phyloP scores from a whole-genome alignment of 495 filamentous ascomycete species.

The Aspergillus diversus region DNA sequence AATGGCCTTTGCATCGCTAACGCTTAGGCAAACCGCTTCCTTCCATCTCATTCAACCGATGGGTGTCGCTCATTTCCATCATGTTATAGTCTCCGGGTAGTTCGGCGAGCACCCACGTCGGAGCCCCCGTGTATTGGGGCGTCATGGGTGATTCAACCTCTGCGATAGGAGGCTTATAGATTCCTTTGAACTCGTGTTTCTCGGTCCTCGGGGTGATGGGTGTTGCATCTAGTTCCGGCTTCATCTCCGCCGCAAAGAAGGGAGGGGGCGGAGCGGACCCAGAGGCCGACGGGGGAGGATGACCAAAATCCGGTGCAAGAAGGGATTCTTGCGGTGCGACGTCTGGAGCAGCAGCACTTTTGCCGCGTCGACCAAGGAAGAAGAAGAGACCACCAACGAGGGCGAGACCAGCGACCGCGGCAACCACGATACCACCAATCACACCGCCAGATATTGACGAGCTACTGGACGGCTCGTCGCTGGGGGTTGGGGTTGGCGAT shows the following conservation, averaged over 20 bases:
- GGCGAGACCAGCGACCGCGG: not conserved
- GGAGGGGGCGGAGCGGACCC: not conserved
- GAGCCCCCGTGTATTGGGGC: not conserved
- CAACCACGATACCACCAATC: constrained; percentile 11
- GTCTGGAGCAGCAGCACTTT: not conserved
- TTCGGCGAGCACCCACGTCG: constrained; percentile 4
- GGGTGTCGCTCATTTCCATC: constrained; percentile 15
- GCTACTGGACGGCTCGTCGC: not conserved
- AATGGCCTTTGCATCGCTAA: no score
- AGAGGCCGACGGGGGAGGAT: not conserved
- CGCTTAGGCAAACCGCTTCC: not conserved
- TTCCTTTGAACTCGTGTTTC: not conserved
- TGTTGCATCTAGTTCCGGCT: not conserved
- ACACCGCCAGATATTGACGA: not conserved
- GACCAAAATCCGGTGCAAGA: not conserved
- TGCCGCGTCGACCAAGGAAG: constrained; percentile 10
- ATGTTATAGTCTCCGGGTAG: constrained; percentile 1
- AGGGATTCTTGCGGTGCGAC: not conserved
- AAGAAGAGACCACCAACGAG: constrained; percentile 9
- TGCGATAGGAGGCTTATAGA: not conserved
- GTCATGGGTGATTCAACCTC: not conserved
- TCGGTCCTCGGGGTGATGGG: not conserved
- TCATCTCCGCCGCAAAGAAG: not conserved
- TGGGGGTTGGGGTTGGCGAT: constrained; percentile 3
- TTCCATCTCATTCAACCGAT: constrained; percentile 11